Evolutionary conservation across 2,329 filamentous ascomycete species (phyloP).

Genomic region (Fusarium napiforme): DNA sequence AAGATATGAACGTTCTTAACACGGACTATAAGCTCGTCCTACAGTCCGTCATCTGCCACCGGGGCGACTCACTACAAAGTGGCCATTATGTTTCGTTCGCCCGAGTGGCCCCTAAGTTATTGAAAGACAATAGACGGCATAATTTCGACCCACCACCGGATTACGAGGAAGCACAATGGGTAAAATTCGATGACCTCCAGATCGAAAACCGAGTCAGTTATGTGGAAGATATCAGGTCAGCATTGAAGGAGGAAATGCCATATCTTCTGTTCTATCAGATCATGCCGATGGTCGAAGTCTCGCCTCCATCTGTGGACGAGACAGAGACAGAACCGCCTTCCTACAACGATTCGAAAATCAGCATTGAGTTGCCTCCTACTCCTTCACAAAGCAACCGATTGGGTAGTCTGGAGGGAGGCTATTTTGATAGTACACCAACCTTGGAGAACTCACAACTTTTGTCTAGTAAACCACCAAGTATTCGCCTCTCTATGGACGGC

Average conservation of each 20-base stretch:
- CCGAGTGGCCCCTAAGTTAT: constrained; percentile 73
- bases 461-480: constrained; percentile 57
- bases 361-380: constrained; percentile 50
- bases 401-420: constrained; percentile 39
- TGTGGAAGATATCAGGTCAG: constrained; percentile 80
- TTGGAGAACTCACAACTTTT: constrained; percentile 31
- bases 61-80: constrained; percentile 84
- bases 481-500: constrained; percentile 66
- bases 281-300: constrained; percentile 81
- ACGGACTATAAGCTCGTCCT: constrained; percentile 94
- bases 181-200: constrained; percentile 89
- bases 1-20: constrained; percentile 71
- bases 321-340: constrained; percentile 66
- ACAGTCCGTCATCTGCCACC: constrained; percentile 92
- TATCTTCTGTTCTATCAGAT: constrained; percentile 97
- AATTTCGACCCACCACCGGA: constrained; percentile 69
- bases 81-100: constrained; percentile 93
- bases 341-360: constrained; percentile 64
- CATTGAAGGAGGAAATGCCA: constrained; percentile 86
- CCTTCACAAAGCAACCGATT: constrained; percentile 35
- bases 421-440: constrained; percentile 43
- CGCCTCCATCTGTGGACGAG: constrained; percentile 58
- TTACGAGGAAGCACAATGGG: constrained; percentile 82
- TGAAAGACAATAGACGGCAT: constrained; percentile 69
- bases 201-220: constrained; percentile 75